These are phyloP conservation scores for Psilocybe subaeruginosa DNA, from an alignment of 768 basidiomycete species.

Conservation along the genomic window DNA sequence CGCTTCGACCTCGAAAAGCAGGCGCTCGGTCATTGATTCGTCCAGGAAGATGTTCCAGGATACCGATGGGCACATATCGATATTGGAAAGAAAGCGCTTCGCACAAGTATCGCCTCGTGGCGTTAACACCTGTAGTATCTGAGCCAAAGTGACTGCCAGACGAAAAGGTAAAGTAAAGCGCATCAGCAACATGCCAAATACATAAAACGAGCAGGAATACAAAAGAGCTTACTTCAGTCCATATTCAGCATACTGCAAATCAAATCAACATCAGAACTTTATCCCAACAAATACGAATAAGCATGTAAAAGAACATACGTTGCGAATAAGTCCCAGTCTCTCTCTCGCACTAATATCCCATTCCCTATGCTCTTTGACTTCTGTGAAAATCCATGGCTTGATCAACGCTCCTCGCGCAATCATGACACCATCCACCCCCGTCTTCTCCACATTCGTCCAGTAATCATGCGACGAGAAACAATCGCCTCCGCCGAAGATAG, in stretches of 20 bases:
- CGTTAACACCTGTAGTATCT: conserved; percentile 88
- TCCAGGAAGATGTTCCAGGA: conserved; percentile 81
- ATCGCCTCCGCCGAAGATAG: conserved; percentile 97
- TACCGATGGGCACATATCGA: conserved; percentile 92
- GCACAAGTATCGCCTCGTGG: conserved; percentile 90
- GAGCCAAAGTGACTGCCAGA: conserved; percentile 74
- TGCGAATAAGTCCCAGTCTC: conserved; percentile 75
- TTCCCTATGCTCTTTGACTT: conserved; percentile 88
- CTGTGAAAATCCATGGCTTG: conserved; percentile 96
- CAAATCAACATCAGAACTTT: background rate
- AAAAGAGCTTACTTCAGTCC: conserved; percentile 66
- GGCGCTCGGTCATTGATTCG: conserved; percentile 92
- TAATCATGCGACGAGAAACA: conserved; percentile 89
- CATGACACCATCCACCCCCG: conserved; percentile 95
- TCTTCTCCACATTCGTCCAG: conserved; percentile 73
- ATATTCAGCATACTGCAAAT: conserved; percentile 76
- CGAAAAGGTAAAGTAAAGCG: background rate
- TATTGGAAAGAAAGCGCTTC: conserved; percentile 96
- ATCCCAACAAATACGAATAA: background rate
- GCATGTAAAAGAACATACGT: conserved; percentile 45
- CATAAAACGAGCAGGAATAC: background rate
- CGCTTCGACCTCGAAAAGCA: conserved; percentile 83
- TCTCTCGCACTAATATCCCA: conserved; percentile 93
- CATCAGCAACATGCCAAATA: too few relatives aligned
- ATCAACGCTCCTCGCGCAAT: conserved; percentile 93